Evolutionary conservation across 225 moss, liverwort and hornwort genomes (phyloP).

Genomic region (Climacium dendroides): DNA sequence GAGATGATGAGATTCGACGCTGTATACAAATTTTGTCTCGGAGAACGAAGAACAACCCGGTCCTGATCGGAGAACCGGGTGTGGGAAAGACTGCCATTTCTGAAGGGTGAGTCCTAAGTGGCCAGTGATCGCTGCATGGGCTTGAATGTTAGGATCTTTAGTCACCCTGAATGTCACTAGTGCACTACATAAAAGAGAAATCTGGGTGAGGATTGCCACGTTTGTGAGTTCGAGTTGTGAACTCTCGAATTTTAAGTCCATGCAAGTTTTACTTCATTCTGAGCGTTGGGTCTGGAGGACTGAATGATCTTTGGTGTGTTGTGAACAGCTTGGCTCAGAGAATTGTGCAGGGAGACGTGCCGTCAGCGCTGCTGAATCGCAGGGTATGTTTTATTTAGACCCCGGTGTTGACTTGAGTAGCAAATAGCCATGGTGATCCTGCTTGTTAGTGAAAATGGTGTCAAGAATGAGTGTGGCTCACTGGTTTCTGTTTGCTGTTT

Average conservation of each 20-base stretch:
- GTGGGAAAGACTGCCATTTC: slow-evolving; percentile 99
- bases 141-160: neutral
- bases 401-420: neutral
- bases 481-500: neutral
- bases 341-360: slow-evolving; percentile 96
- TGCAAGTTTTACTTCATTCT: neutral
- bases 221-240: neutral
- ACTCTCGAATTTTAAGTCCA: neutral
- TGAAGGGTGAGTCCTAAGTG: slow-evolving; percentile 57
- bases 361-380: slow-evolving; percentile 77
- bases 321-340: slow-evolving; percentile 79
- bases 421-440: neutral
- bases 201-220: neutral
- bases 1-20: slow-evolving; percentile 94
- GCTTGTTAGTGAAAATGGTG: neutral
- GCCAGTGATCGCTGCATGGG: neutral
- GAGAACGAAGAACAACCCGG: slow-evolving; percentile 95
- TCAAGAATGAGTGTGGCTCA: neutral
- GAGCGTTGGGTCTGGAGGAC: neutral
- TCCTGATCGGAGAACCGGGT: slow-evolving; percentile 93
- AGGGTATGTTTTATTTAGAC: slow-evolving; percentile 21
- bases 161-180: neutral
- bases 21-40: slow-evolving; percentile 91
- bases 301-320: neutral
- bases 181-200: neutral